Evolutionary conservation across 2,329 filamentous ascomycete genomes (phyloP).

Genomic region (Botrytis squamosa): DNA sequence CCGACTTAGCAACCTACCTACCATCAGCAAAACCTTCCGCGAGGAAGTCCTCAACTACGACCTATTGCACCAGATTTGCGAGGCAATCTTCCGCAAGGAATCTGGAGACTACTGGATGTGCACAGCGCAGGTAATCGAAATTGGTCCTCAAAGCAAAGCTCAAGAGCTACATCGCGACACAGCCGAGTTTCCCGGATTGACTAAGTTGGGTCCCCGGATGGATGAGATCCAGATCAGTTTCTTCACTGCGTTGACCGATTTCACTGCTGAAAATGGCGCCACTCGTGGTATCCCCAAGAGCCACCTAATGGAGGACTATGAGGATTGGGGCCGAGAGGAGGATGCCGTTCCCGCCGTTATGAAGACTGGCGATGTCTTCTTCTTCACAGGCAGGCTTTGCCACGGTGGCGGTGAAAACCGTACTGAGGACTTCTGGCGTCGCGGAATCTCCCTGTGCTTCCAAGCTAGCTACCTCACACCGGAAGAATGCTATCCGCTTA

Average conservation of each 20-base stretch:
- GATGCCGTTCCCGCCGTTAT: neutral
- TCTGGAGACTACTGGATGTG: neutral
- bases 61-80: neutral
- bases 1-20: neutral
- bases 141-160: neutral
- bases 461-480: neutral
- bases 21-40: neutral
- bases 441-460: neutral
- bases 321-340: neutral
- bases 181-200: neutral
- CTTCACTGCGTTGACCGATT: neutral
- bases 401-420: neutral
- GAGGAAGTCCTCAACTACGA: neutral
- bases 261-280: neutral
- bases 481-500: neutral
- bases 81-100: neutral
- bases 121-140: neutral
- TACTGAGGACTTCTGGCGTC: neutral
- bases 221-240: neutral
- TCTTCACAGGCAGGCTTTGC: neutral
- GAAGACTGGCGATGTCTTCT: neutral
- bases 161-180: neutral
- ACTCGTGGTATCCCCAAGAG: neutral
- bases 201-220: neutral
- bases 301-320: neutral